Base-by-base conservation (phyloP, 768 basidiomycete species). In the Podaxis sp. region DNA sequence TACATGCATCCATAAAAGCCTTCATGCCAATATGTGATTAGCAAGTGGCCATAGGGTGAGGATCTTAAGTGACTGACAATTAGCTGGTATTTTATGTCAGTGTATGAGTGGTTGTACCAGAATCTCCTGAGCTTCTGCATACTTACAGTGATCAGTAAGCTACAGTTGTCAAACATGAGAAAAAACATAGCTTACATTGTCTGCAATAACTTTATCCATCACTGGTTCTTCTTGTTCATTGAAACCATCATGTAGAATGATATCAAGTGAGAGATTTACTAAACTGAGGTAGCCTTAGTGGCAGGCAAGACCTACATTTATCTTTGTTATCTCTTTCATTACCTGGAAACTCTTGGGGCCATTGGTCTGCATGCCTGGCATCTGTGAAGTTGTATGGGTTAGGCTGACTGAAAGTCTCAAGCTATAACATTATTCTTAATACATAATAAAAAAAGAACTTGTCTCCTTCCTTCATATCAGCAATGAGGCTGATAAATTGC, bases 291-390 rank as follows among this genome's bases (percentile, higher is more conserved):
- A 16, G 28, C 6, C 14, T 5, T 7, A 4, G 5, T 1, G 18
- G 21, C 3, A 13, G 21, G 4, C 4, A 32, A 55, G 9, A 52
- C 62, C 4, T 50, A 66, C 66, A 64, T 50, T 64, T 62, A 25
- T 63, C 62, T 46, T 60, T n/a, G 16, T 61, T 57, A 47, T 64
- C 66, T 35, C 59, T 48, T 38, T 66, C 66, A 1, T 54, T 58
- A 1, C 44, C 50, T 9, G 40, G 44, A 0, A 5, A 5, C n/a
- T 59, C 57, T 4, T 55, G 40, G 3, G 44, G 28, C 14, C 57
- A 16, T 32, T 64, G 66, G 9, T 3, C 40, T 1, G 63, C 64
- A 50, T 66, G 66, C 2, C 66, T 63, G 11, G 63, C 59, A 35
- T 63, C 66, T 66, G 36, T 10, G 32, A 5, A 13, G 23, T 48